Evolutionary conservation across 345 rosid genomes (phyloP).

Genomic region (Boechera retrofracta): DNA sequence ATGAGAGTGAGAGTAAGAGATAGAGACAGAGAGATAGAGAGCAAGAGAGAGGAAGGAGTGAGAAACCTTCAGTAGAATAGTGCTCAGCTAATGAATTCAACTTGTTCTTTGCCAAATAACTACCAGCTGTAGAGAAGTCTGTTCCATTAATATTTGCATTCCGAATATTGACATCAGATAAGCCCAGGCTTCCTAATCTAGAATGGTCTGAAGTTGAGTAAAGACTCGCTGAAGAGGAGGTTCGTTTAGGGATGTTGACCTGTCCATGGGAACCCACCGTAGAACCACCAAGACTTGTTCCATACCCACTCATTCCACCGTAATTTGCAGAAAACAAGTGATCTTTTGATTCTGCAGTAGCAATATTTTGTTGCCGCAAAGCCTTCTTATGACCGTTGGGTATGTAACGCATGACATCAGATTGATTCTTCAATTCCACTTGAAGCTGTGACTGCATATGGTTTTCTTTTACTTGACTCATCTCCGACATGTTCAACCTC

Average conservation of each 20-base stretch:
- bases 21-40: constrained; percentile 17
- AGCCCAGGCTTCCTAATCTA: constrained; percentile 57
- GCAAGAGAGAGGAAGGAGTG: constrained; percentile 20
- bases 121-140: constrained; percentile 52
- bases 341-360: constrained; percentile 52
- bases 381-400: constrained; percentile 60
- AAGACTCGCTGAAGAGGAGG: constrained; percentile 71
- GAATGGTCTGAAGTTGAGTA: constrained; percentile 56
- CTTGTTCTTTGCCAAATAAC: constrained; percentile 57
- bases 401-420: constrained; percentile 53
- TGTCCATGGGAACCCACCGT: constrained; percentile 53
- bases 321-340: constrained; percentile 54
- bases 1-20: constrained; percentile 22
- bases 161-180: constrained; percentile 52
- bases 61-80: constrained; percentile 62
- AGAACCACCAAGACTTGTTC: constrained; percentile 55
- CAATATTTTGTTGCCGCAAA: constrained; percentile 58
- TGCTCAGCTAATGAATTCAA: constrained; percentile 50
- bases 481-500: constrained; percentile 57
- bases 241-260: constrained; percentile 64
- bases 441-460: constrained; percentile 55
- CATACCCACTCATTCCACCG: constrained; percentile 56
- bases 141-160: constrained; percentile 51
- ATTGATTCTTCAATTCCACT: constrained; percentile 48
- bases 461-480: constrained; percentile 54